Evolutionary conservation across 352 stramenopile genomes (phyloP).

Genomic region (Pilasporangium apinafurcum): DNA sequence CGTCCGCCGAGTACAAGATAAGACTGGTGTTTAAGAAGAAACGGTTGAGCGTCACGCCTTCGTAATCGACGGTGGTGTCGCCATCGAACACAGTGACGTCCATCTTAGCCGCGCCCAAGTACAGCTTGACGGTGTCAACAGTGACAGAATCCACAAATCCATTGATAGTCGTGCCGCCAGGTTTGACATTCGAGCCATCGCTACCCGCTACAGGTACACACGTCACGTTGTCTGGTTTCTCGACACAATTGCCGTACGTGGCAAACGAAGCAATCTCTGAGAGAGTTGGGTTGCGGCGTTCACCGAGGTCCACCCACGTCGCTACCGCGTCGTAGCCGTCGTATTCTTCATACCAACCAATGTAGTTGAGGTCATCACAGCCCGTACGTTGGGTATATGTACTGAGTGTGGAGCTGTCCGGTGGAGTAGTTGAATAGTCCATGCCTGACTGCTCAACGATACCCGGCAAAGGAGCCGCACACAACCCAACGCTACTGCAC

Average conservation of each 20-base stretch:
- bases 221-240: conserved; percentile 39
- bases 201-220: conserved; percentile 43
- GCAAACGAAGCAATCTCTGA: conserved; percentile 45
- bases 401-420: conserved; percentile 21
- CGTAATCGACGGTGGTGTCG: conserved; percentile 28
- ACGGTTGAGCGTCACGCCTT: conserved; percentile 38
- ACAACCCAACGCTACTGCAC: conserved; percentile 42
- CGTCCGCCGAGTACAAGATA: conserved; percentile 12
- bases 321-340: conserved; percentile 34
- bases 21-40: no score
- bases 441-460: conserved; percentile 48
- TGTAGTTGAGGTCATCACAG: conserved; percentile 51
- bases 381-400: conserved; percentile 56
- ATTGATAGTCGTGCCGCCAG: conserved; percentile 33
- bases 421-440: conserved; percentile 37
- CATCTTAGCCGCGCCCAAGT: conserved; percentile 32
- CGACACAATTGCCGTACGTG: conserved; percentile 49
- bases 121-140: conserved; percentile 25
- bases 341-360: conserved; percentile 65
- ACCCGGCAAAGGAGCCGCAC: conserved; percentile 49
- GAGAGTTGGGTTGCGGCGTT: conserved; percentile 52
- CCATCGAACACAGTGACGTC: conserved; percentile 39
- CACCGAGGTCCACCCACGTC: conserved; percentile 45
- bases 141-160: conserved; percentile 37
- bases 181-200: conserved; percentile 32